Percentiles rank a stretch among this genome's conserved stretches.
phyloP scores from a whole-genome alignment of 2,329 filamentous ascomycete species.

The Claviceps fusiformis region DNA sequence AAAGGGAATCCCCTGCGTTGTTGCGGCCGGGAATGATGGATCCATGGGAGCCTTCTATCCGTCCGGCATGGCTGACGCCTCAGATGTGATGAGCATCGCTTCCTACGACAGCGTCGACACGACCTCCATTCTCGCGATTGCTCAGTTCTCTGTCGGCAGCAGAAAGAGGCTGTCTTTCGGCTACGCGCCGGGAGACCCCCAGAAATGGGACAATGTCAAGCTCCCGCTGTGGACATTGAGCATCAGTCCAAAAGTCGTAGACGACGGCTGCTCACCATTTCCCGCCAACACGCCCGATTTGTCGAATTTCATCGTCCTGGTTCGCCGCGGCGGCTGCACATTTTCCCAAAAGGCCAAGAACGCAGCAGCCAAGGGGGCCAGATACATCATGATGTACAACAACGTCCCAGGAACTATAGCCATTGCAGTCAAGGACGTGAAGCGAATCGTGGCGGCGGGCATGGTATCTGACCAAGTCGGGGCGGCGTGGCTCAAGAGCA shows the following conservation, averaged over 20 bases:
- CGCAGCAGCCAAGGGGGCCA: constrained; percentile 31
- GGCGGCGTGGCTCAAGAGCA: constrained; percentile 23
- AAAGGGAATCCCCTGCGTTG: constrained; percentile 9
- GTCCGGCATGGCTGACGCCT: constrained; percentile 5
- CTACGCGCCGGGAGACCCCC: constrained; percentile 25
- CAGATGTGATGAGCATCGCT: constrained; percentile 8
- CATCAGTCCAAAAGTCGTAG: constrained; percentile 28
- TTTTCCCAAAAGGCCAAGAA: neutral
- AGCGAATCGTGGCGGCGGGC: constrained; percentile 9
- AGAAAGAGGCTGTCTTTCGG: constrained; percentile 16
- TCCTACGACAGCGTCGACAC: constrained; percentile 11
- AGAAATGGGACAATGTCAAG: constrained; percentile 20
- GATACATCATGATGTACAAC: constrained; percentile 50
- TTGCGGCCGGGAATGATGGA: constrained; percentile 17
- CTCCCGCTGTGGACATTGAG: constrained; percentile 28
- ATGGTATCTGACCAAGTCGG: constrained; percentile 29
- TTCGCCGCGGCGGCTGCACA: constrained; percentile 39
- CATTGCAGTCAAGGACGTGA: constrained; percentile 18
- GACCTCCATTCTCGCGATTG: constrained; percentile 1
- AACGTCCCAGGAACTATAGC: constrained; percentile 19
- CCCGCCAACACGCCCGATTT: constrained; percentile 39
- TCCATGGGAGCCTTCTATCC: constrained; percentile 7
- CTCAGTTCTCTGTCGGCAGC: neutral
- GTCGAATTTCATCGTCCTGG: constrained; percentile 36
- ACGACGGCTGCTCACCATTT: constrained; percentile 34